A percentile compares a stretch with the other conserved stretches of the same genome.
Conservation (phyloP, 805 yeast genomes). For the Candida andamanensis region DNA sequence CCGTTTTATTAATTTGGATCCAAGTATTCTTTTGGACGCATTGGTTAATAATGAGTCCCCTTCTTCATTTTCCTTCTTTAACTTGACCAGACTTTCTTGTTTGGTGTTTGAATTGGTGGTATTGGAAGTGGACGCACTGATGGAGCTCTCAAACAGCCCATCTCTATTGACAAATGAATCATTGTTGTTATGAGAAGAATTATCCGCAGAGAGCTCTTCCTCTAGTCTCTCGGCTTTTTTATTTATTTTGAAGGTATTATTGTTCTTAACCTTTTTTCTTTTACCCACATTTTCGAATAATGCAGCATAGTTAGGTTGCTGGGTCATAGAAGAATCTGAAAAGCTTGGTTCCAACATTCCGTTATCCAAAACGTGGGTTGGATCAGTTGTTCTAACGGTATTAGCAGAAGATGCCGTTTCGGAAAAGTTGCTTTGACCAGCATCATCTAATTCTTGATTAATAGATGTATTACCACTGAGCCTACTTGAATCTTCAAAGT, state of each 20-base stretch:
- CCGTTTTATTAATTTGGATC: slow-evolving; percentile 34
- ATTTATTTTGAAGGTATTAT: slow-evolving; percentile 13
- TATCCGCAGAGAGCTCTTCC: slow-evolving; percentile 1
- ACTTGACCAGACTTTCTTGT: not conserved
- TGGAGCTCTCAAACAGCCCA: slow-evolving; percentile 12
- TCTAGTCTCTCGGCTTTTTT: slow-evolving; percentile 18
- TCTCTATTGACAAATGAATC: slow-evolving; percentile 9
- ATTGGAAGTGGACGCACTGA: slow-evolving; percentile 9
- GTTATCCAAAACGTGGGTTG: not conserved
- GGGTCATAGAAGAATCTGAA: slow-evolving; percentile 10
- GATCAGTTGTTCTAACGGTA: slow-evolving; percentile 8
- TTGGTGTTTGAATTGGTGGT: slow-evolving; percentile 7
- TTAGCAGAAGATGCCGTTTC: slow-evolving; percentile 20
- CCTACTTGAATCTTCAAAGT: slow-evolving; percentile 9
- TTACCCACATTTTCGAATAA: slow-evolving; percentile 41
- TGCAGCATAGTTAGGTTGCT: slow-evolving; percentile 40
- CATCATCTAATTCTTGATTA: slow-evolving; percentile 6
- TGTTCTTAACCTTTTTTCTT: slow-evolving; percentile 25
- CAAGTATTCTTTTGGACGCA: slow-evolving; percentile 37
- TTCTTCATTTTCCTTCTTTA: not conserved
- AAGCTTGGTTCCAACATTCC: slow-evolving; percentile 12
- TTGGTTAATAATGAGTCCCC: slow-evolving; percentile 1
- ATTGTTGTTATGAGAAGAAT: slow-evolving; percentile 4
- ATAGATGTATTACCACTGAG: slow-evolving; percentile 10
- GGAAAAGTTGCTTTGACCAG: slow-evolving; percentile 8